Percentiles rank a stretch among this genome's conserved stretches.
Evolutionary conservation across 257 asterid genomes (phyloP).

Genomic region (Ilex aquifolium): DNA sequence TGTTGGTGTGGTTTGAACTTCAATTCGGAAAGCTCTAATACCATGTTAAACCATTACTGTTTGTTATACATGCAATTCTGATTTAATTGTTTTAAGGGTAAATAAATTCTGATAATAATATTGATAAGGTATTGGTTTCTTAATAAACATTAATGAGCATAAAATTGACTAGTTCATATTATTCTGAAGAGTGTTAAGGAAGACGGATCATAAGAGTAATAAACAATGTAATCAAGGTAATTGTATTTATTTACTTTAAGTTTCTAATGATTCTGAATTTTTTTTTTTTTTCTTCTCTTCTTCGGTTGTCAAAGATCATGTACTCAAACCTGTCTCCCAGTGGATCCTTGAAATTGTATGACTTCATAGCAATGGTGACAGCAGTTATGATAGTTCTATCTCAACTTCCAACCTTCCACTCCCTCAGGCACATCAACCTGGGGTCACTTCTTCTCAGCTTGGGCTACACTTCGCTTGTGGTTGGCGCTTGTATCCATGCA

Average conservation of each 20-base stretch:
- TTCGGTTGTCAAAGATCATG: conserved; percentile 57
- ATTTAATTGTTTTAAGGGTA: no score
- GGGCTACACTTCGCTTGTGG: conserved; percentile 80
- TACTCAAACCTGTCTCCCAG: conserved; percentile 63
- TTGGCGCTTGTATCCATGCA: conserved; percentile 79
- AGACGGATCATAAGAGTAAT: no score
- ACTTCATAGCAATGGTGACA: conserved; percentile 89
- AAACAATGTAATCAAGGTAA: neutral
- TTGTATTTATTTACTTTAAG: neutral
- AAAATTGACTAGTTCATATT: no score
- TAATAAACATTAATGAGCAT: no score
- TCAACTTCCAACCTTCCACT: conserved; percentile 91
- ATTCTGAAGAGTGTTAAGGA: no score
- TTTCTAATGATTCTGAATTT: conserved; percentile 2
- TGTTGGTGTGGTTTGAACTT: no score
- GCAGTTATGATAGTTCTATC: conserved; percentile 75
- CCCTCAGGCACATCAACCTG: conserved; percentile 84
- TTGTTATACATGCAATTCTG: no score
- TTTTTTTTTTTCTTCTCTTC: conserved; percentile 6
- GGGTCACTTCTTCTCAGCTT: conserved; percentile 74
- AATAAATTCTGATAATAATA: no score
- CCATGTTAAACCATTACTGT: no score
- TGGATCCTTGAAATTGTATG: conserved; percentile 68
- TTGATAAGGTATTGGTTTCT: no score
- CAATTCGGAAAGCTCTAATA: no score